Evolutionary conservation across 148 eudicot genomes (phyloP), one percentile per base, ranked within the genome.

Genomic region (Camellia granthamiana): DNA sequence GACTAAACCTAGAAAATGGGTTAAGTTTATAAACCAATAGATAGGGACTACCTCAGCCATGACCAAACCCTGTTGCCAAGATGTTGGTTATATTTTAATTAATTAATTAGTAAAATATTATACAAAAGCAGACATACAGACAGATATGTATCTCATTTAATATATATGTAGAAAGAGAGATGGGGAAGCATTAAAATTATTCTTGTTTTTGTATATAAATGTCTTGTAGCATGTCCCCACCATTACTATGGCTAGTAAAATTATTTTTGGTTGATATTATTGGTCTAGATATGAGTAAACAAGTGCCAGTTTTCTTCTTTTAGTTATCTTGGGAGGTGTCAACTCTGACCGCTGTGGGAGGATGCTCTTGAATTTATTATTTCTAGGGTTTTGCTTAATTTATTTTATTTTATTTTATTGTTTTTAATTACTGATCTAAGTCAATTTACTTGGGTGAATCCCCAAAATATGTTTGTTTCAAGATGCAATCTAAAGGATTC

Each of bases 291-390:
- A 7, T 18, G 78, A 86, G 70, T 83, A 62, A 81, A 86, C 54
- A 74, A 78, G 51, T 70, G 58, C 11, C 49, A 72, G 18, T 77
- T 64, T 59, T 56, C 66, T 61, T 74, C 74, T 78, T 78, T 79
- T 79, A 78, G 87, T 82, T 77, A 58, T 73, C 82, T 62, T 62
- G 38, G 52, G 23, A 69, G 85, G 81, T 80, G 69, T 85, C 85
- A 84, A 77, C 76, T 87, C 84, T 83, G 86, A 80, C 83, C 69
- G 49, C 70, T 64, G 67, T 72, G 49, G 55, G 64, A 78, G 38
- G 38, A 30, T 30, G n/a, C 18, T n/a, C 5, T 4, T 64, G 8
- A 18, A n/a, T 64, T 23, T 8, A 18, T 77, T 75, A 75, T 43
- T 60, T 75, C 66, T 60, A 62, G 58, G 56, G 55, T 72, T 30